These are phyloP conservation scores for Piper betle DNA, from an alignment of 164 flowering plant species.

Conservation along the genomic window DNA sequence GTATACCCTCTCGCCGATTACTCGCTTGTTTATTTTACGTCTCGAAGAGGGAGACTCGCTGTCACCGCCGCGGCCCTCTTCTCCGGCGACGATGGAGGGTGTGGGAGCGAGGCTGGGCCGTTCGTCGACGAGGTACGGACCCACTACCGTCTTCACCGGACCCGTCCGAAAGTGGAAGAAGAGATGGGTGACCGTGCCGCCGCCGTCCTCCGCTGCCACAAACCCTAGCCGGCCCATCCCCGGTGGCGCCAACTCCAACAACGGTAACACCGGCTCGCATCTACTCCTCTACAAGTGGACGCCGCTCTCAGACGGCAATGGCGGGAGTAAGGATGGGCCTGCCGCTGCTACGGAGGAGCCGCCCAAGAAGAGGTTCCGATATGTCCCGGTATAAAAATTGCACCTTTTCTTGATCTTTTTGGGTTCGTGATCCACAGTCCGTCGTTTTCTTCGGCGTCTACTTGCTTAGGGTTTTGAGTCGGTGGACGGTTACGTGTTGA, in stretches of 20 bases:
- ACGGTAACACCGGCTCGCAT: conserved; percentile 52
- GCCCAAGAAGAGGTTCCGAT: conserved; percentile 53
- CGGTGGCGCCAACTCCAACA: conserved; percentile 8
- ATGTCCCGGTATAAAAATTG: conserved; percentile 56
- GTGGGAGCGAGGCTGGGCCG: conserved; percentile 91
- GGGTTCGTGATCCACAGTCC: background rate
- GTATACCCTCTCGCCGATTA: no score
- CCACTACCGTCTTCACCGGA: conserved; percentile 84
- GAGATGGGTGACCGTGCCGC: conserved; percentile 70
- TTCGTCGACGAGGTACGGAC: conserved; percentile 79
- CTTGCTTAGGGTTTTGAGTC: background rate
- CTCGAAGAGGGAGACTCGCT: no score
- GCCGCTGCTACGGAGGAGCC: conserved; percentile 40
- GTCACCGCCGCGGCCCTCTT: background rate
- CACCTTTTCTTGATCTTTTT: background rate
- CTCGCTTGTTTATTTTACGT: no score
- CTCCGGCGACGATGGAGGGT: conserved; percentile 51
- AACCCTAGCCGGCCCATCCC: conserved; percentile 9
- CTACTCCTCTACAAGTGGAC: conserved; percentile 87
- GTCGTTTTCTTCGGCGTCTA: background rate
- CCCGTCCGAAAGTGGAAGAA: conserved; percentile 98
- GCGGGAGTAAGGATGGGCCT: conserved; percentile 21
- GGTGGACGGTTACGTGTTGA: background rate
- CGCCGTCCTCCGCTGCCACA: conserved; percentile 6
- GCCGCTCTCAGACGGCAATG: conserved; percentile 28